These are phyloP conservation scores for Eucalyptus sp. DNA, from an alignment of 345 rosid genomes.

Conservation along the genomic window DNA sequence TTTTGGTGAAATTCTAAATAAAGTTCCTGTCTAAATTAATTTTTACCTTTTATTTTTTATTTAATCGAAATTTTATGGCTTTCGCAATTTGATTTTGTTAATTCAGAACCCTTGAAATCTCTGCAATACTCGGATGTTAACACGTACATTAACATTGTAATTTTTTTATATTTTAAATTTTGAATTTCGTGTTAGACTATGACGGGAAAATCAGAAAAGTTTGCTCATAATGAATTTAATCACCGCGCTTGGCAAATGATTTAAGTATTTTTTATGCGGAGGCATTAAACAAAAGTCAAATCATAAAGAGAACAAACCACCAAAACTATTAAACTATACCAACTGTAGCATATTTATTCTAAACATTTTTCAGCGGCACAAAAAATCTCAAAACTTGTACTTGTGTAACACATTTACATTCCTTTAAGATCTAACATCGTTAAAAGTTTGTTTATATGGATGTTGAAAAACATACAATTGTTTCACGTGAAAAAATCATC, in stretches of 20 bases:
- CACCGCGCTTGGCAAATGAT: not conserved
- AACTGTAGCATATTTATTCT: rapidly evolving
- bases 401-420: not conserved
- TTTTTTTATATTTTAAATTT: not conserved
- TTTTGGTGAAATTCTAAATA: not conserved
- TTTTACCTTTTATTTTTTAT: not conserved
- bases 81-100: not conserved
- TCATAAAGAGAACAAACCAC: not conserved
- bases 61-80: not conserved
- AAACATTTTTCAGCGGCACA: rapidly evolving
- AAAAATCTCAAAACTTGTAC: not conserved
- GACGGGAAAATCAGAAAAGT: rapidly evolving
- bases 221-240: not conserved
- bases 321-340: not conserved
- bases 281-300: not conserved
- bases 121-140: not conserved
- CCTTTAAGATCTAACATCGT: rapidly evolving
- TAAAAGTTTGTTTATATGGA: no score
- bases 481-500: rapidly evolving
- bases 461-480: no score
- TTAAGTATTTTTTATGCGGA: not conserved
- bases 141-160: rapidly evolving
- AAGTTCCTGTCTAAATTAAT: not conserved
- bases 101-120: not conserved
- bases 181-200: not conserved